Evolutionary conservation across 108 stramenopile species (phyloP), one percentile per base, ranked within the genome.

Genomic region (Cyclostephanos invisitatus): DNA sequence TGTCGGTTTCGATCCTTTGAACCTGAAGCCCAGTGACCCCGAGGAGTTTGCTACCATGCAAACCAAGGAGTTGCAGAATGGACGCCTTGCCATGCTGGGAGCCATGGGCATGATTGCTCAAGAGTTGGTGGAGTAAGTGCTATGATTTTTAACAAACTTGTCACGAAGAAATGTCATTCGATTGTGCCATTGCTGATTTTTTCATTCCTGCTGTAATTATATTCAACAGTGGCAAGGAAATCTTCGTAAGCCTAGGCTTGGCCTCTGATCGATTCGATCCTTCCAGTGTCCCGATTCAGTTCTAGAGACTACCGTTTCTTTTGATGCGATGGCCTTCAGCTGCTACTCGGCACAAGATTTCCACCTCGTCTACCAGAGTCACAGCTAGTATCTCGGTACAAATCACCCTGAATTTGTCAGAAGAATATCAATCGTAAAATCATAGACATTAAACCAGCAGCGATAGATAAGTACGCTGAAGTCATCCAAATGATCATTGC

Each of bases 21-120:
- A 85, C 57, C 67, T 95, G 38, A 88, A 86, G 71, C 94, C 92
- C 4, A 55, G 29, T n/a, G 86, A 88, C 50, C 61, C 89, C 2
- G 74, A 67, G 46, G 91, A 62, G n/a, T 89, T 88, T 63, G 58
- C 51, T n/a, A 59, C 38, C 25, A 87, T 93, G 80, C 87, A 87
- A 59, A 92, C 91, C 57, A 89, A 86, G 79, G 94, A 96, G 80
- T 73, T 96, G 22, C 90, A 92, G 71, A 91, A 96, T 70, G 92
- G 94, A 32, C 88, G 92, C 50, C 84, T 96, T 54, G 95, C 95
- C 40, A 90, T 91, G 92, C 78, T 93, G 60, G 92, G 78, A 56
- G 81, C 69, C 61, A 79, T 80, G 10, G 92, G 92, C 66, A 84
- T 93, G 62, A 72, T 81, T 51, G 78, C 78, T 11, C 93, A 94